Percentiles rank a stretch among this genome's conserved stretches.
phyloP scores from a whole-genome alignment of 805 yeast genomes.

The Teunomyces atbi region DNA sequence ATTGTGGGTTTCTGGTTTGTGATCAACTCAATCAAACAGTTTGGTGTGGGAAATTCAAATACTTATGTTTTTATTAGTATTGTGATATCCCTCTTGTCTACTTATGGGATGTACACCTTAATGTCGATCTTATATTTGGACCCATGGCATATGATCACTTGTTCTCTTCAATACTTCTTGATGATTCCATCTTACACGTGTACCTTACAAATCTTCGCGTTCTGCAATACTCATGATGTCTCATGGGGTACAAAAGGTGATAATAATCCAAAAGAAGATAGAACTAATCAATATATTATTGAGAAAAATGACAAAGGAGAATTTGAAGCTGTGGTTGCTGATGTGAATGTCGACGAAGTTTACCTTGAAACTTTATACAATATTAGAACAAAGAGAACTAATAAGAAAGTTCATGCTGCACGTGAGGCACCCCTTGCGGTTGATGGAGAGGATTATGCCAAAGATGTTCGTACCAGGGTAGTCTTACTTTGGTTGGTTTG shows the following conservation, averaged over 20 bases:
- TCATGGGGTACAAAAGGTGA: conserved; percentile 99
- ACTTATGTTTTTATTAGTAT: conserved; percentile 65
- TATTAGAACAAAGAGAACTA: conserved; percentile 68
- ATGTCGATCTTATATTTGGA: conserved; percentile 85
- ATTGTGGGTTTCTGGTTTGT: conserved; percentile 83
- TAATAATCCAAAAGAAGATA: conserved; percentile 59
- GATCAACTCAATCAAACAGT: conserved; percentile 45
- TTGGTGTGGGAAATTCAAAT: conserved; percentile 41
- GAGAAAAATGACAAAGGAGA: conserved; percentile 78
- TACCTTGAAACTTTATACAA: conserved; percentile 73
- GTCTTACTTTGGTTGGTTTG: conserved; percentile 93
- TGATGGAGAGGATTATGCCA: conserved; percentile 79
- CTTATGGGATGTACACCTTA: conserved; percentile 83
- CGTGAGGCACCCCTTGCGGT: conserved; percentile 28
- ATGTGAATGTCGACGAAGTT: conserved; percentile 79
- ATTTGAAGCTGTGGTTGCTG: conserved; percentile 74
- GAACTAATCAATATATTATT: conserved; percentile 77
- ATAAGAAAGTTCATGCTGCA: conserved; percentile 43
- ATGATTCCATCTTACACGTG: conserved; percentile 91
- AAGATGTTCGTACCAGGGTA: conserved; percentile 91
- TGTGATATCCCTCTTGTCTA: conserved; percentile 80
- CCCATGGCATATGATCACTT: conserved; percentile 94
- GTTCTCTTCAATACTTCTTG: conserved; percentile 82
- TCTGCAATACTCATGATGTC: conserved; percentile 97
- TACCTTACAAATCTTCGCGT: conserved; percentile 91